Evolutionary conservation across 768 basidiomycete species (phyloP), one percentile per base, ranked within the genome.

Genomic region (Termitomyces sp.): DNA sequence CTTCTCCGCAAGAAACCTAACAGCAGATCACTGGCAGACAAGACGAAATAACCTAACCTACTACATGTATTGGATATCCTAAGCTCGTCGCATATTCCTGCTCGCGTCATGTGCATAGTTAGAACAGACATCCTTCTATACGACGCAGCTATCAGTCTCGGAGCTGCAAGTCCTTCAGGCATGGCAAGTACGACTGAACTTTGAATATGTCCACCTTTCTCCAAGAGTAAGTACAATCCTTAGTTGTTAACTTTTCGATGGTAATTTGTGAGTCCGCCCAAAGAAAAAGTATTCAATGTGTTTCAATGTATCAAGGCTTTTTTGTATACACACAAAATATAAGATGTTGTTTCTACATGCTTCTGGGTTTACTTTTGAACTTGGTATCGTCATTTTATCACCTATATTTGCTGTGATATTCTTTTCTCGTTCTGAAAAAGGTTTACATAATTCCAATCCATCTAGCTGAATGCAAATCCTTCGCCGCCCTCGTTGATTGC

Each of bases 401-500:
- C 54, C 55, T 31, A 32, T 54, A 57, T 49, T 49, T 45, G 23
- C 50, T 57, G 58, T 54, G 51, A 50, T 47, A 56, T 44, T 51
- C 59, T 29, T 55, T 44, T 10, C 10, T 47, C 17, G 12, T 44
- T 19, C n/a, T 31, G 19, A 7, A 46, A 19, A 31, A 14, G 19
- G 41, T 59, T 34, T 37, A 66, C 48, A 67, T 84, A 61, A 81
- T 82, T 35, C 37, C 38, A 23, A 3, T 54, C 27, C 38, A 29
- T 59, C 66, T 71, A 79, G 62, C 77, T 79, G 71, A 95, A 95
- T 52, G 92, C 96, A 71, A 98, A 98, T 43, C 93, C 93, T 76
- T 95, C 93, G 21, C 92, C 92, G 50, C 95, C 95, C 71, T 98
- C 97, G 65, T 90, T 94, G 67, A 98, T 96, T 35, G 96, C 93